A percentile compares a stretch with the other conserved stretches of the same genome.
These are phyloP conservation scores for Phylloporus sp. DNA, from an alignment of 768 basidiomycete species.

Conservation along the genomic window DNA sequence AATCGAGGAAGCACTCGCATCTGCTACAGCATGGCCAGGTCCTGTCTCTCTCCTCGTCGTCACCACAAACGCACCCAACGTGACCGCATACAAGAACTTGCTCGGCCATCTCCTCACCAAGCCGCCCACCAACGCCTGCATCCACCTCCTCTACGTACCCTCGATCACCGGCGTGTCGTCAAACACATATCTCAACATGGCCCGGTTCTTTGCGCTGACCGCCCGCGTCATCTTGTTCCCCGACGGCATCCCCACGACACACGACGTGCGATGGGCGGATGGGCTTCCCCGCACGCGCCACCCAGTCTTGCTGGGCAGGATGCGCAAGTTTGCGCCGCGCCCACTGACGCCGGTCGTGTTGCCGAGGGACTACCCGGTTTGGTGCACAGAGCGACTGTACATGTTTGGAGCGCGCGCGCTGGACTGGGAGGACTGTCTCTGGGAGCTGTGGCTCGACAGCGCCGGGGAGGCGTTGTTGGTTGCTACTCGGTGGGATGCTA, in stretches of 20 bases:
- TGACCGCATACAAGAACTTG: conserved; percentile 21
- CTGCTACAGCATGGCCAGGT: conserved; percentile 44
- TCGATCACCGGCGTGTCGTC: conserved; percentile 36
- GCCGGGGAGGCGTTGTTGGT: conserved; percentile 38
- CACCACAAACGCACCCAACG: conserved; percentile 32
- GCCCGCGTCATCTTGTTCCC: conserved; percentile 50
- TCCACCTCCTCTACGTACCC: conserved; percentile 48
- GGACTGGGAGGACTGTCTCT: conserved; percentile 65
- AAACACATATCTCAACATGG: conserved; percentile 59
- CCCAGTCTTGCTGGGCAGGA: conserved; percentile 29
- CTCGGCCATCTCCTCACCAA: conserved; percentile 8
- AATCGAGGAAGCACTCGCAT: conserved; percentile 33
- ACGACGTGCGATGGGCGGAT: conserved; percentile 18
- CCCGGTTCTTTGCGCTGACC: conserved; percentile 54
- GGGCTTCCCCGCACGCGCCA: conserved; percentile 5
- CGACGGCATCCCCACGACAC: conserved; percentile 32
- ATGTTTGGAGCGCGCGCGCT: conserved; percentile 39
- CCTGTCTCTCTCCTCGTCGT: conserved; percentile 49
- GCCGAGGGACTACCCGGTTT: conserved; percentile 43
- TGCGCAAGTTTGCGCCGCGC: conserved; percentile 36
- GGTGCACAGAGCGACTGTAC: conserved; percentile 62
- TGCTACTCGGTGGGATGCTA: conserved; percentile 4
- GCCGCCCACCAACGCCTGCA: conserved; percentile 28
- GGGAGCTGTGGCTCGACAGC: conserved; percentile 58
- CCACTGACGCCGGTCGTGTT: conserved; percentile 44